Evolutionary conservation across 2,329 filamentous ascomycete genomes (phyloP).

Genomic region (Rhytidhysteron rufulum): DNA sequence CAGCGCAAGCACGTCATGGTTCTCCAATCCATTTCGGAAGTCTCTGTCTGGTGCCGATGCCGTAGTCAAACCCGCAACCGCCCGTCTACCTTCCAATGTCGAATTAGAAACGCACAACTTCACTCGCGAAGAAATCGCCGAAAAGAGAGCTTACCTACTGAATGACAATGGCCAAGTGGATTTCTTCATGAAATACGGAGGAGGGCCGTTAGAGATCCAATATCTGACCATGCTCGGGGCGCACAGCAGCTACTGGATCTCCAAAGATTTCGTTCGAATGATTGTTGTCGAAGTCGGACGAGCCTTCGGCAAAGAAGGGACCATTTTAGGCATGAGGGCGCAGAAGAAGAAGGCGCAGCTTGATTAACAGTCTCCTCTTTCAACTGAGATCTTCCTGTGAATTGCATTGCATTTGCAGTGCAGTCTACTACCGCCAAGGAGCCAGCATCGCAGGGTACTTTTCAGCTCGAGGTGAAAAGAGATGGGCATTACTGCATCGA

Average conservation of each 20-base stretch:
- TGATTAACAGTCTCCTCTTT: no score
- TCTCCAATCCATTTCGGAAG: constrained; percentile 41
- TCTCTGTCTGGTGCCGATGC: constrained; percentile 19
- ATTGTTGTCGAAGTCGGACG: constrained; percentile 84
- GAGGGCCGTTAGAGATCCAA: constrained; percentile 87
- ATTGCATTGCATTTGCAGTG: neutral
- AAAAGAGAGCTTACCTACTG: constrained; percentile 79
- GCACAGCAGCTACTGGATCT: constrained; percentile 90
- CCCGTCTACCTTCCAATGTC: constrained; percentile 52
- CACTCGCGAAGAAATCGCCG: constrained; percentile 83
- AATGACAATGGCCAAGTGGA: constrained; percentile 98
- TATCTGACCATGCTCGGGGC: constrained; percentile 97
- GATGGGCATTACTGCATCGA: neutral
- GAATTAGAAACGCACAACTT: constrained; percentile 97
- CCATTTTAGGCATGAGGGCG: constrained; percentile 52
- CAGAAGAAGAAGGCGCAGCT: constrained; percentile 44
- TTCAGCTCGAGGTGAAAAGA: neutral
- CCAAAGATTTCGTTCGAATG: constrained; percentile 83
- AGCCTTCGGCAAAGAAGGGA: constrained; percentile 61
- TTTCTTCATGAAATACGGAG: constrained; percentile 77
- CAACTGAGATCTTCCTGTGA: no score
- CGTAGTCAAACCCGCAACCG: constrained; percentile 24
- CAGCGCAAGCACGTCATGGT: constrained; percentile 55
- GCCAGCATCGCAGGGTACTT: neutral
- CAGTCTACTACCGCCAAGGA: neutral